Conservation (phyloP, 1,139 yeast species). For the Sugiyamaella japonica region DNA sequence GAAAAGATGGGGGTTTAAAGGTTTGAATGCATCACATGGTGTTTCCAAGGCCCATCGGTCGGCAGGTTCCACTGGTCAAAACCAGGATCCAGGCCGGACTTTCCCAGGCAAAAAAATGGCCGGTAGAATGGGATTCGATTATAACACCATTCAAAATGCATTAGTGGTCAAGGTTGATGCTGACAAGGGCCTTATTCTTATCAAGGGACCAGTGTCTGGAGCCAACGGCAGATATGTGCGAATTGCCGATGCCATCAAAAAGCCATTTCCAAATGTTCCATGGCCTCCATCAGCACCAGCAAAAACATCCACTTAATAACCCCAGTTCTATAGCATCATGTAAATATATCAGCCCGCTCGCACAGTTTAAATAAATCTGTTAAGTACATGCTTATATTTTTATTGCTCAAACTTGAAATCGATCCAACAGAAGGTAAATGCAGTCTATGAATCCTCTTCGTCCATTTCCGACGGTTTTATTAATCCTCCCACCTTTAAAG, state of each 20-base stretch:
- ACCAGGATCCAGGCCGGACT: slow-evolving; percentile 93
- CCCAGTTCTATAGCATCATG: slow-evolving; percentile 6
- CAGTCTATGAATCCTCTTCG: slow-evolving; percentile 34
- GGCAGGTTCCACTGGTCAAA: slow-evolving; percentile 97
- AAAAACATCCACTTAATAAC: neutral
- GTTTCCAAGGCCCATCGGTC: slow-evolving; percentile 90
- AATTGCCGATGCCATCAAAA: slow-evolving; percentile 72
- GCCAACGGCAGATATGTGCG: slow-evolving; percentile 74
- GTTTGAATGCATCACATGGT: slow-evolving; percentile 95
- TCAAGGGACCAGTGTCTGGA: slow-evolving; percentile 92
- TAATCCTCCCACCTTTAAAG: slow-evolving; percentile 87
- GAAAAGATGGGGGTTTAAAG: slow-evolving; percentile 92
- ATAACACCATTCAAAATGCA: slow-evolving; percentile 72
- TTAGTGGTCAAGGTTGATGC: slow-evolving; percentile 78
- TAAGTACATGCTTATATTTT: slow-evolving; percentile 6
- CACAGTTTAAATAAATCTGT: neutral
- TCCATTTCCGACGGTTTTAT: slow-evolving; percentile 96
- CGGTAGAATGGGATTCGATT: slow-evolving; percentile 87
- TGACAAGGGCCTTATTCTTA: slow-evolving; percentile 74
- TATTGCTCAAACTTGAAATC: neutral
- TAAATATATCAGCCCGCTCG: no score
- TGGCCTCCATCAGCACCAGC: slow-evolving; percentile 16
- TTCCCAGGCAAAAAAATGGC: slow-evolving; percentile 98
- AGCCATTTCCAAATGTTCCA: slow-evolving; percentile 28
- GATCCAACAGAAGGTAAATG: neutral